Evolutionary conservation across 2,329 filamentous ascomycete species (phyloP).

Genomic region (Epichloe sp.): DNA sequence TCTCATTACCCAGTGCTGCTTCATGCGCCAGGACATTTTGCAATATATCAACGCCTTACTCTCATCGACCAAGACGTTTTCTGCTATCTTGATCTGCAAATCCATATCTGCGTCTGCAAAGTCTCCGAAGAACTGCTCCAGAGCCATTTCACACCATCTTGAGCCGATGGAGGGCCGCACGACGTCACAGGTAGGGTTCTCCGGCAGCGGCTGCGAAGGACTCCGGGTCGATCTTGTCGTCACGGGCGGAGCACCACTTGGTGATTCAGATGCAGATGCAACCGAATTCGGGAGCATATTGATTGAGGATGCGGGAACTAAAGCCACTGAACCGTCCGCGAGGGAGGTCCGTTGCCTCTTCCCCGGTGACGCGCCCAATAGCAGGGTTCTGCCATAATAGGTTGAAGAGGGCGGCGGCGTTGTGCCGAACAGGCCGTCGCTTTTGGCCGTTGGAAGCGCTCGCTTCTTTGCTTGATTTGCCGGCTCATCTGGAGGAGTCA

Average conservation of each 20-base stretch:
- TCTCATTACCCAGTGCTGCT: slow-evolving; percentile 43
- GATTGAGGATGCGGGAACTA: not conserved
- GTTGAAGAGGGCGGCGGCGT: slow-evolving; percentile 10
- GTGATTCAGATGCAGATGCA: not conserved
- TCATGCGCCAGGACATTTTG: slow-evolving; percentile 41
- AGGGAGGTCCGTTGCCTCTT: slow-evolving; percentile 22
- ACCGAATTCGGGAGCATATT: not conserved
- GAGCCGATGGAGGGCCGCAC: slow-evolving; percentile 24
- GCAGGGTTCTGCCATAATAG: slow-evolving; percentile 20
- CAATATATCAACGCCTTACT: slow-evolving; percentile 49
- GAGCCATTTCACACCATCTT: slow-evolving; percentile 42
- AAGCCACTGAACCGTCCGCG: slow-evolving; percentile 8
- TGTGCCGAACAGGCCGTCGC: slow-evolving; percentile 10
- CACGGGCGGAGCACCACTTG: not conserved
- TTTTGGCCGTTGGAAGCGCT: slow-evolving; percentile 14
- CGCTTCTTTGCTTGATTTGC: slow-evolving; percentile 31
- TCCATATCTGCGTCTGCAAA: slow-evolving; percentile 44
- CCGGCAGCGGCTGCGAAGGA: not conserved
- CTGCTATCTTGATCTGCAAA: slow-evolving; percentile 45
- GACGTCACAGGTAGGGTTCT: slow-evolving; percentile 9
- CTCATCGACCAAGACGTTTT: slow-evolving; percentile 44
- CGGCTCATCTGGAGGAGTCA: slow-evolving; percentile 44
- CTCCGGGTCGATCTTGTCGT: not conserved
- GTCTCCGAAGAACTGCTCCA: slow-evolving; percentile 46
- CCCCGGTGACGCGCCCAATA: slow-evolving; percentile 17